These are phyloP conservation scores for Cynanchum wilfordii DNA, from an alignment of 257 asterid genomes.

Conservation along the genomic window DNA sequence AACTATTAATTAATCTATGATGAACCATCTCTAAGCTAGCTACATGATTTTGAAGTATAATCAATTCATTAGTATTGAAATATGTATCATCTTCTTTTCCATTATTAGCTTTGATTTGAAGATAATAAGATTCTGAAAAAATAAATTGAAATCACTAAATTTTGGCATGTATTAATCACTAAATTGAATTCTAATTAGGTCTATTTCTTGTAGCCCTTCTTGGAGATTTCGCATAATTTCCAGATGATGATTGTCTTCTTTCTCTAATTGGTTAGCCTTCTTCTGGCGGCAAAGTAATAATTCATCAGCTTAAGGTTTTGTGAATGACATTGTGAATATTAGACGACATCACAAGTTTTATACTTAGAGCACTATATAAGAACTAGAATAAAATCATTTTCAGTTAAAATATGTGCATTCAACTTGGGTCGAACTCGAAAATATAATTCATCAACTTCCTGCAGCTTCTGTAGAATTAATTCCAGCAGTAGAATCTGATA, in stretches of 20 bases:
- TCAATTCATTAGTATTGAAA: not conserved
- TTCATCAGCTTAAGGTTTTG: no score
- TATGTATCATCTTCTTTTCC: not conserved
- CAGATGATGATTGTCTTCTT: not conserved
- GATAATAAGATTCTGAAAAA: no score
- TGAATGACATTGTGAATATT: no score
- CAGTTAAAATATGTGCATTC: no score
- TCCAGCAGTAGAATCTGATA: not conserved
- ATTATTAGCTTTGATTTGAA: not conserved
- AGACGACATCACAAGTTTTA: no score
- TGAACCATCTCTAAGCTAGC: not conserved
- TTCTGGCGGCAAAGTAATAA: not conserved
- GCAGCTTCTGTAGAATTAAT: not conserved
- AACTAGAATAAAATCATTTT: no score
- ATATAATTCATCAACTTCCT: not conserved
- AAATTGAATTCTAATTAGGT: slow-evolving; percentile 8
- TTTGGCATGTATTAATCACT: not conserved
- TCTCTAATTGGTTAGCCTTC: not conserved
- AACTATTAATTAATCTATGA: no score
- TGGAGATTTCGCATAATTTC: not conserved
- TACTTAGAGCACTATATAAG: no score
- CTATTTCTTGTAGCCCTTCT: slow-evolving; percentile 7
- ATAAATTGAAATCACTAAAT: not conserved
- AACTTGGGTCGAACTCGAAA: no score
- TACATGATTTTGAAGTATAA: not conserved